Evolutionary conservation across 805 yeast genomes (phyloP), one percentile per base, ranked within the genome.

Genomic region (Komagataella ulmi): DNA sequence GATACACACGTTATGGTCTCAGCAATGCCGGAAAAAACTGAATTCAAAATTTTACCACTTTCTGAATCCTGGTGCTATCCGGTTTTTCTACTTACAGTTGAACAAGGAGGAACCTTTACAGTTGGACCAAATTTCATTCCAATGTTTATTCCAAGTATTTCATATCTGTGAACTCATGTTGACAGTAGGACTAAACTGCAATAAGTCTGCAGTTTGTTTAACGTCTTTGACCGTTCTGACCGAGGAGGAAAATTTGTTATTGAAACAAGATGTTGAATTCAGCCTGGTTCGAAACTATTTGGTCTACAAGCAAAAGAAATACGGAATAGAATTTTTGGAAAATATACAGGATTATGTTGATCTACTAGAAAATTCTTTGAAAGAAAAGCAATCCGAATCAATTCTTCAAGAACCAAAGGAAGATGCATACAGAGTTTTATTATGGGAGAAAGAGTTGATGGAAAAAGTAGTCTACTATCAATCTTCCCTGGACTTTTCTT

Each of bases 401-500:
- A 30, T 30, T 30, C 6, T 10, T 30, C 14, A 30, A 4, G 40
- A 30, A 30, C 40, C 40, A 30, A 30, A 30, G 14, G 40, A 30
- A 10, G 40, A 30, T 30, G 40, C 40, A 10, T 30, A 30, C 40
- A 30, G n/a, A 30, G 14, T 30, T 30, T n/a, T 30, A 30, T 30
- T 30, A 30, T 30, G 40, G 40, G 40, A 30, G 14, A 30, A 8
- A 30, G 14, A 30, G 40, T 30, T 30, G 40, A 30, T 30, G 40
- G 14, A 30, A 30, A 30, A 30, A 30, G 40, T 30, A 14, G 8
- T 30, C 12, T 30, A 14, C 14, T 30, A 30, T 30, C 40, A 30
- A 30, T 30, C 40, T 14, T 30, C 40, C 12, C 6, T 30, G 14
- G 40, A 10, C 56, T 58, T 30, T 61, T 66, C 58, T 7, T 57